phyloP scores from a whole-genome alignment of 1,284 basidiomycete species.

The Cronartium quercuum region DNA sequence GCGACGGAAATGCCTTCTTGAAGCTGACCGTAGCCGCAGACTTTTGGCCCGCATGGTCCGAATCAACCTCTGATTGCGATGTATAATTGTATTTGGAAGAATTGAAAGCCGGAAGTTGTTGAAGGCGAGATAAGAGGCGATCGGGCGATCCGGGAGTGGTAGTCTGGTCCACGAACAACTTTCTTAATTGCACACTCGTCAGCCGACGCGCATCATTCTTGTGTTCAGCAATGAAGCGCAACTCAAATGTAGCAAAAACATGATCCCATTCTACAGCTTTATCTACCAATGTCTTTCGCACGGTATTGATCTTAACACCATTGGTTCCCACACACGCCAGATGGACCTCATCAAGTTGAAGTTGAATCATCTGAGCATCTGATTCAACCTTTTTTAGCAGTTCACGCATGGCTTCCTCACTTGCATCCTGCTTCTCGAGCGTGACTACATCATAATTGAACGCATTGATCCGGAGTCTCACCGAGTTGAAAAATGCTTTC shows the following conservation, averaged over 20 bases:
- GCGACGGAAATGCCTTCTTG: slow-evolving; percentile 37
- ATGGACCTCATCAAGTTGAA: slow-evolving; percentile 56
- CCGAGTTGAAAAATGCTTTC: slow-evolving; percentile 57
- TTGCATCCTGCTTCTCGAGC: slow-evolving; percentile 39
- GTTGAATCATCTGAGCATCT: slow-evolving; percentile 15
- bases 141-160: slow-evolving; percentile 47
- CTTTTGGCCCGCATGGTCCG: slow-evolving; percentile 30
- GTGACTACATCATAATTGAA: slow-evolving; percentile 45
- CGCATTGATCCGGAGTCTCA: slow-evolving; percentile 55
- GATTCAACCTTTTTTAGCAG: slow-evolving; percentile 59
- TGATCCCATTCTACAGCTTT: slow-evolving; percentile 94
- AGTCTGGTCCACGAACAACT: slow-evolving; percentile 53
- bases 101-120: slow-evolving; percentile 20
- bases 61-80: slow-evolving; percentile 38
- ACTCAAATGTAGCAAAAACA: slow-evolving; percentile 58
- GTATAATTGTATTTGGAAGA: slow-evolving; percentile 32
- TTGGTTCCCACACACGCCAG: slow-evolving; percentile 71
- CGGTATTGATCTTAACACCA: slow-evolving; percentile 79
- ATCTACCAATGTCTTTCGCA: slow-evolving; percentile 80
- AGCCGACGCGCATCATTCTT: slow-evolving; percentile 50
- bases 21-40: slow-evolving; percentile 19
- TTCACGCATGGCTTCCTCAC: slow-evolving; percentile 60
- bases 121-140: slow-evolving; percentile 31
- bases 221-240: slow-evolving; percentile 51
- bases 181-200: slow-evolving; percentile 51